phyloP scores from a whole-genome alignment of 108 stramenopile genomes.

The Asterionellopsis glacialis region DNA sequence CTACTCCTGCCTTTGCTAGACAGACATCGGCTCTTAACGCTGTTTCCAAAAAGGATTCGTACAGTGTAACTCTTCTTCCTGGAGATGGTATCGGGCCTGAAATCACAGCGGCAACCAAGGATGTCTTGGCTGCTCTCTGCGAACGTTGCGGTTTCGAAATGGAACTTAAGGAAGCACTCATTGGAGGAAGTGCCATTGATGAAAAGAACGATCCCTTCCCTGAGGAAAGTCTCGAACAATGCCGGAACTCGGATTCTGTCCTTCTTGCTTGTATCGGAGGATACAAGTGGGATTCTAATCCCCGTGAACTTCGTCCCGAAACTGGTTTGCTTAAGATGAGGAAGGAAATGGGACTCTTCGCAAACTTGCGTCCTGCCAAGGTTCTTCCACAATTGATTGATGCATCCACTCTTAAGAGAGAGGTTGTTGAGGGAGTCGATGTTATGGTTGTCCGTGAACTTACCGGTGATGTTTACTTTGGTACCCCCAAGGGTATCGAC shows the following conservation, averaged over 20 bases:
- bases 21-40: conserved; percentile 20
- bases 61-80: conserved; percentile 80
- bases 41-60: conserved; percentile 82
- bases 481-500: conserved; percentile 96
- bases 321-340: conserved; percentile 95
- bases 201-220: conserved; percentile 91
- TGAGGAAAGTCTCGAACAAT: conserved; percentile 82
- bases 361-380: conserved; percentile 97
- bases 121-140: conserved; percentile 58
- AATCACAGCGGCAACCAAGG: conserved; percentile 88
- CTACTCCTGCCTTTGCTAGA: background rate
- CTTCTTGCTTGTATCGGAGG: conserved; percentile 96
- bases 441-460: conserved; percentile 98
- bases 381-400: conserved; percentile 90
- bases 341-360: conserved; percentile 93
- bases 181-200: conserved; percentile 97
- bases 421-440: conserved; percentile 97
- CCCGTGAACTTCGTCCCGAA: conserved; percentile 92
- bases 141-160: conserved; percentile 71
- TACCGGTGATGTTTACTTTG: conserved; percentile 99
- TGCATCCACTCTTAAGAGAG: conserved; percentile 93
- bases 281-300: conserved; percentile 97
- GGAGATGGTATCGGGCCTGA: conserved; percentile 93
- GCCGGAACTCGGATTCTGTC: conserved; percentile 87
- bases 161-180: conserved; percentile 89